Evolutionary conservation across 164 flowering plant species (phyloP), one percentile per base, ranked within the genome.

Genomic region (Annona cherimola): DNA sequence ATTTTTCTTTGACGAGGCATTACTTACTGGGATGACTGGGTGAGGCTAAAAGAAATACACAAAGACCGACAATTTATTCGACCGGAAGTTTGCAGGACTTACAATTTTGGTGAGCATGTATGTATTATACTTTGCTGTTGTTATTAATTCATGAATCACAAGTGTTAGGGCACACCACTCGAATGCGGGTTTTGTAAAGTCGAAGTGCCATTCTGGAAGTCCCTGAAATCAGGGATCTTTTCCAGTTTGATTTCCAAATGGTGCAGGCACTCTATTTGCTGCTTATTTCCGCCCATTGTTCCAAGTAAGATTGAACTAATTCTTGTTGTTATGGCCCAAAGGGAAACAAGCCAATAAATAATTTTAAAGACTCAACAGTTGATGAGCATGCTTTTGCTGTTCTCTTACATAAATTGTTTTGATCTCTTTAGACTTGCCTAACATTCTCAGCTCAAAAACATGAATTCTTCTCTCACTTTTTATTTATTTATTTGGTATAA

Each of bases 11-110:
- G 81, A 91, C 91, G 73, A 88, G 76, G 66, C 26, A 69, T 72
- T 78, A 93, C 95, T 83, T 91, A 90, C 81, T 96, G 99, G 99
- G 99, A 96, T 84, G 99, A 96, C 77, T 96, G 99, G 99, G 80
- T 96, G 85, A 87, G 99, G 70, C 80, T 96, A 76, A 84, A 96
- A 78, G 97, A 90, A 75, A 90, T 89, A 76, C 99, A 83, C 84
- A 85, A 83, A 81, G 92, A 85, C 69, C 87, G 99, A 20, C 98
- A 96, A 66, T 96, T 96, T 80, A 77, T 96, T 71, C 95, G 92
- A 60, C 99, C 99, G 61, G 99, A 96, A 88, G 89, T 96, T 14
- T 93, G 99, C 89, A 86, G 99, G 83, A 96, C 99, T 55, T 96
- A 93, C 76, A 96, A 93, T 73, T 96, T 96, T 73, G 99, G 97